Evolutionary conservation across 768 basidiomycete species (phyloP).

Genomic region (Pleurotus platypus): DNA sequence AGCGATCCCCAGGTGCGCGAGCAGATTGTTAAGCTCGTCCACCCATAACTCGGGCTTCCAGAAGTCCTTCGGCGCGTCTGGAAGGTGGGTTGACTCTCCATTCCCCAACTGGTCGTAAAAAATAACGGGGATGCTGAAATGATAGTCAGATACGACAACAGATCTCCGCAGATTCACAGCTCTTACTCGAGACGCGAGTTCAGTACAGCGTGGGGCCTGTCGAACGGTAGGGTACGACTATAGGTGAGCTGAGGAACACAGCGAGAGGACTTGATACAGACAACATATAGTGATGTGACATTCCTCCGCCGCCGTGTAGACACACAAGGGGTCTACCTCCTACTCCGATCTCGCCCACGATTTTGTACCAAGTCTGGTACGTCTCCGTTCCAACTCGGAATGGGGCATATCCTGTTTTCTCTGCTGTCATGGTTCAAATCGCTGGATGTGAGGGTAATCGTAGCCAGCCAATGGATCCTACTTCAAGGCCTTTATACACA

Average conservation of each 20-base stretch:
- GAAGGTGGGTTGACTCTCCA: slow-evolving; percentile 40
- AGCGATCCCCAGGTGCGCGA: slow-evolving; percentile 36
- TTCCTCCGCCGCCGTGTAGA: slow-evolving; percentile 46
- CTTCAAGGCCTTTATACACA: too few relatives aligned
- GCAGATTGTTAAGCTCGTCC: slow-evolving; percentile 49
- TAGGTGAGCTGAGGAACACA: too few relatives aligned
- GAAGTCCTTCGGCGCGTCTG: slow-evolving; percentile 30
- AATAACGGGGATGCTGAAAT: slow-evolving; percentile 28
- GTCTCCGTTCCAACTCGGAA: slow-evolving; percentile 11
- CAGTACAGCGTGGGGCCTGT: background rate
- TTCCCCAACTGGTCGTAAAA: slow-evolving; percentile 52
- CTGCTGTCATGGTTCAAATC: background rate
- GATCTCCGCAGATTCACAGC: background rate
- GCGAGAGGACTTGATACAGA: background rate
- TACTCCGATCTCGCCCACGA: slow-evolving; percentile 36
- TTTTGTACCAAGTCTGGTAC: slow-evolving; percentile 41
- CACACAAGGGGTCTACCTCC: slow-evolving; percentile 30
- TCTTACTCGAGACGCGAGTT: background rate
- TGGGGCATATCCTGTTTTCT: background rate
- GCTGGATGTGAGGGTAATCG: too few relatives aligned
- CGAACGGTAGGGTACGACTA: too few relatives aligned
- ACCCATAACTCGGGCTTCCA: slow-evolving; percentile 49
- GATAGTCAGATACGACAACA: too few relatives aligned
- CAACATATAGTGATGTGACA: slow-evolving; percentile 14
- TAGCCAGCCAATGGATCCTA: too few relatives aligned